Base-by-base conservation (phyloP, 139 green algal species). In the Micractinium conductrix region DNA sequence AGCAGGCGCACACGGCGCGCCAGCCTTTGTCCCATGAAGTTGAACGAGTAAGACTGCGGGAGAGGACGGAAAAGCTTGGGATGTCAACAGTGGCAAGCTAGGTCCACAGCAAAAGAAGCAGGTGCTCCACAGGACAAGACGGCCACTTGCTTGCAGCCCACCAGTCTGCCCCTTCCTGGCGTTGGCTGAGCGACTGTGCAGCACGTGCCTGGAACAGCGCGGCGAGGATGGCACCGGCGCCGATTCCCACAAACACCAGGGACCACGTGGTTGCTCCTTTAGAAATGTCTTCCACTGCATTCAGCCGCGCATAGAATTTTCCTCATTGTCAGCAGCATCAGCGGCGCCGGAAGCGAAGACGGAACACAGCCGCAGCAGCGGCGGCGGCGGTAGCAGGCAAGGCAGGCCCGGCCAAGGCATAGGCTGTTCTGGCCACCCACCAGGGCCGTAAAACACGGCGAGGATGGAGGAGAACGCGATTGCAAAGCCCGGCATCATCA, bases 161-260 rank as follows among this genome's bases (percentile, higher is more conserved):
- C 16, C 58, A 33, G 58, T 14, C 58, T n/a, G n/a, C n/a, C n/a
- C n/a, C n/a, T 58, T 58, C 12, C 48, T 58, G 12, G 48, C 48
- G 10, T 58, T 10, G 14, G 48, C 48, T 22, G 48, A 58, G 48
- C 12, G 48, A 22, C 10, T 14, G 48, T 58, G 48, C 48, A 10
- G 48, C 48, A 58, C 48, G 48, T 14, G 48, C 85, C 86, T 93
- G 90, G 48, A 88, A 33, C 26, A 86, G 8, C 2, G 88, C 71
- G 0, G 78, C 33, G 0, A 94, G 40, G 35, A 96, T 69, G 21
- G 86, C 78, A 10, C 75, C 90, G 2, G 85, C 73, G 0, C 90
- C 94, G n/a, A 96, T 91, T 33, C 87, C 86, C 48, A 91, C 89
- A 80, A 97, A 96, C 35, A 94, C 89, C n/a, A 89, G 81, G 73